Base-by-base conservation (phyloP, 176 grass and related monocot species). In the Cenchrus purpureus region DNA sequence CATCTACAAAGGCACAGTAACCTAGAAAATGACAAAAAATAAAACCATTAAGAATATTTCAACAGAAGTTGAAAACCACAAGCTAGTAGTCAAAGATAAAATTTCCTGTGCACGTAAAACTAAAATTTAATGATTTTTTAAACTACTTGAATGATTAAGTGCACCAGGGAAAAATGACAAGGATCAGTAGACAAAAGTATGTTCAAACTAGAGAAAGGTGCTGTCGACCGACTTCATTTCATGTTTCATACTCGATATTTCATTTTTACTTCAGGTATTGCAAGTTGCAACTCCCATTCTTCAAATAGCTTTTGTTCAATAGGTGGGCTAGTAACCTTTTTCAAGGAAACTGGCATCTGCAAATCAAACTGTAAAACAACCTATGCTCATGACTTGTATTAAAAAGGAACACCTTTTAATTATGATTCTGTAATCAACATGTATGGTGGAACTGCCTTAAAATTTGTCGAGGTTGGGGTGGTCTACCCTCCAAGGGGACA, bases 1-100 rank as follows among this genome's bases (percentile, higher is more conserved):
- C 97, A 62, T 99, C 97, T 87, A 99, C 32, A 71, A 99, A 99
- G 54, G 93, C 97, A 91, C 97, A 99, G 57, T 99, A 99, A 68
- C 97, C 97, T 99, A 86, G 52, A 80, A 54, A 88, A 58, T 32
- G 49, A 17, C n/a, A 34, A 78, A 74, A 82, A 25, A 83, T 53
- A 66, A 76, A 69, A 1, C n/a, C 22, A 69, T 82, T 60, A 74
- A 37, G 12, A 82, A 66, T 76, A 4, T 71, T 73, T 51, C 8
- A 14, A 14, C 29, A 58, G 3, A 79, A 79, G 19, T 64, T 73
- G 20, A 31, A 71, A 84, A 12, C 16, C 8, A 52, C 6, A 83
- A 50, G 49, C 51, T 6, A 49, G 22, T 51, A 46, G 79, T 8
- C 40, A 54, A 51, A 19, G 17, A 14, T 59, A 89, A 20, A 64